phyloP scores from a whole-genome alignment of 345 rosid genomes.

The Limnanthes douglasii region DNA sequence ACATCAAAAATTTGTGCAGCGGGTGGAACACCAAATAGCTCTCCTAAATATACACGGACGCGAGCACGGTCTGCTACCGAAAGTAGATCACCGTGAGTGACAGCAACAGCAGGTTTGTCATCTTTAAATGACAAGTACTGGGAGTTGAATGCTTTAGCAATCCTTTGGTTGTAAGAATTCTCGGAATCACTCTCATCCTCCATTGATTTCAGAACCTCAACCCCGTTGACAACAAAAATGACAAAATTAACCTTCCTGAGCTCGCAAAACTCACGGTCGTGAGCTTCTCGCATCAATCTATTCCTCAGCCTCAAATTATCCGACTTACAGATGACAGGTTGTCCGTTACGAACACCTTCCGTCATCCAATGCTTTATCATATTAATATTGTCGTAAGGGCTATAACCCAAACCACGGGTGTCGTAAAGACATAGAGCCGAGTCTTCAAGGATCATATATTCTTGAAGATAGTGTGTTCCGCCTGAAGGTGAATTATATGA shows the following conservation, averaged over 20 bases:
- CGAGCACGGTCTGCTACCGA: constrained; percentile 37
- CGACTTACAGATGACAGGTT: constrained; percentile 39
- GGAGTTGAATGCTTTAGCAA: constrained; percentile 26
- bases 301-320: constrained; percentile 29
- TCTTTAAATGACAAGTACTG: constrained; percentile 66
- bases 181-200: constrained; percentile 11
- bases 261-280: constrained; percentile 7
- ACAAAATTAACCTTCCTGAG: constrained; percentile 44
- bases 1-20: constrained; percentile 62
- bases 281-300: constrained; percentile 27
- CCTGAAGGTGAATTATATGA: constrained; percentile 48
- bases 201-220: constrained; percentile 40
- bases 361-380: constrained; percentile 47
- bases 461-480: constrained; percentile 65
- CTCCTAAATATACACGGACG: constrained; percentile 39
- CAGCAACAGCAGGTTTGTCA: constrained; percentile 70
- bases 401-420: constrained; percentile 36
- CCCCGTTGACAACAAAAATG: constrained; percentile 50
- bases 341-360: constrained; percentile 45
- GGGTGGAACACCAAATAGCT: constrained; percentile 57
- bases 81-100: constrained; percentile 79
- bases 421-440: constrained; percentile 58
- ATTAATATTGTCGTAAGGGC: constrained; percentile 19
- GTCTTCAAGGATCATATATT: constrained; percentile 51
- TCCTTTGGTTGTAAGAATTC: constrained; percentile 16